Base-by-base conservation (phyloP, 1,284 basidiomycete genomes). In the Gomphus sp. region DNA sequence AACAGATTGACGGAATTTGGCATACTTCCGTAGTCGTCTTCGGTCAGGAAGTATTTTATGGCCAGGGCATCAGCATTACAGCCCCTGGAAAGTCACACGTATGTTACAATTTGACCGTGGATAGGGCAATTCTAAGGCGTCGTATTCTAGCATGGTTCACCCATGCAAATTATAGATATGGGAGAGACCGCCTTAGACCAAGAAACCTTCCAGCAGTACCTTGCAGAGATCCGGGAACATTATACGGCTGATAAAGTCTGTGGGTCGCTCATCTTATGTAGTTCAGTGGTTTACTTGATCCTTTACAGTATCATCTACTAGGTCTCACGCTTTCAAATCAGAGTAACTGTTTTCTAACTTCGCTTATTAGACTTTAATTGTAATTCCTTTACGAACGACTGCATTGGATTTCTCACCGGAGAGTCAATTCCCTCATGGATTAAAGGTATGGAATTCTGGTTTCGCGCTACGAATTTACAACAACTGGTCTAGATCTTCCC, bases 21-120 rank as follows among this genome's bases (percentile, higher is more conserved):
- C 91, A 97, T 72, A 95, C 93, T 0, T 91, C 88, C 25, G 81
- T 97, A 34, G 92, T 97, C 49, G 88, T 87, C 0, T 94, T 85
- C 70, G 84, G 84, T 3, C 85, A 84, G 65, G 94, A 97, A 68
- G 76, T 91, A 52, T 95, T 91, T 67, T 97, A 93, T 69, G 93
- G 93, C 1, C 90, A 86, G 54, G 94, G 93, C 7, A 92, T 97
- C 59, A 72, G 66, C 65, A 76, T 76, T 31, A 79, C 83, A 0
- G 62, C 64, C 5, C 92, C 92, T 0, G 91, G 91, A 12, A 76
- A 75, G 64, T 91, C 91, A 7, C 90, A 92, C 74, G 89, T 89
- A 68, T 61, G 84, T 74, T 53, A 60, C 0, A 50, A 62, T 67
- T 25, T 49, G 37, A 43, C 34, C 6, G 43, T 48, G 33, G 58